Conservation (phyloP, 2,329 filamentous ascomycete species). For the Orbilia quercus region DNA sequence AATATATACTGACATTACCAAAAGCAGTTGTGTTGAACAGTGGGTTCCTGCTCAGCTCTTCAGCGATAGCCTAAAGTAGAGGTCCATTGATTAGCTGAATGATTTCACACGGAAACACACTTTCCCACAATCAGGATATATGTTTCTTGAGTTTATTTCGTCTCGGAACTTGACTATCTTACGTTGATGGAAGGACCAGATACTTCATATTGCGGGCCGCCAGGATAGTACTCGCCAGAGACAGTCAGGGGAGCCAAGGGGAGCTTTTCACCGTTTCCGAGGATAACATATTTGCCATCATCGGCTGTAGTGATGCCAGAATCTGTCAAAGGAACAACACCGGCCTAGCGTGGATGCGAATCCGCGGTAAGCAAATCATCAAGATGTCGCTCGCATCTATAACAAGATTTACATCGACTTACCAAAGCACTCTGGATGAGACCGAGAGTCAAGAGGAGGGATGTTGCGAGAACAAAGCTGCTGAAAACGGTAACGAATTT, state of each 20-base stretch:
- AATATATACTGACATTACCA: constrained; percentile 13
- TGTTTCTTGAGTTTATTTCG: constrained; percentile 3
- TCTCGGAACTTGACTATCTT: too few species aligned
- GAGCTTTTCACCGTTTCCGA: not conserved
- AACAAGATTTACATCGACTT: constrained; percentile 13
- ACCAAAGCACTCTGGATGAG: not conserved
- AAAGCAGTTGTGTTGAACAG: constrained; percentile 15
- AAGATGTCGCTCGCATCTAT: too few species aligned
- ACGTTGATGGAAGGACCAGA: constrained; percentile 17
- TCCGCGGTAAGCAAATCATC: too few species aligned
- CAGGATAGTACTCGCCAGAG: constrained; percentile 34
- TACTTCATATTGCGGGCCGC: constrained; percentile 10
- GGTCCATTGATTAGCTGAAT: not conserved
- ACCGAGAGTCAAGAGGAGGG: constrained; percentile 1
- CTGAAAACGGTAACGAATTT: not conserved
- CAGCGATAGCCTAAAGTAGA: not conserved
- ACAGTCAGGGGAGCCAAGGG: constrained; percentile 21
- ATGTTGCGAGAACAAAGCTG: constrained; percentile 2
- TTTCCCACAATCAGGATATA: too few species aligned
- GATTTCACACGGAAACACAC: too few species aligned
- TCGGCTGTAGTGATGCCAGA: not conserved
- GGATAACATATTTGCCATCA: not conserved
- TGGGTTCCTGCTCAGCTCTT: not conserved
- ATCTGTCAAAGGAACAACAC: not conserved
- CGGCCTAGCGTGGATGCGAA: too few species aligned